These are phyloP conservation scores for Psilocybe sp. DNA, from an alignment of 768 basidiomycete genomes.

Conservation along the genomic window DNA sequence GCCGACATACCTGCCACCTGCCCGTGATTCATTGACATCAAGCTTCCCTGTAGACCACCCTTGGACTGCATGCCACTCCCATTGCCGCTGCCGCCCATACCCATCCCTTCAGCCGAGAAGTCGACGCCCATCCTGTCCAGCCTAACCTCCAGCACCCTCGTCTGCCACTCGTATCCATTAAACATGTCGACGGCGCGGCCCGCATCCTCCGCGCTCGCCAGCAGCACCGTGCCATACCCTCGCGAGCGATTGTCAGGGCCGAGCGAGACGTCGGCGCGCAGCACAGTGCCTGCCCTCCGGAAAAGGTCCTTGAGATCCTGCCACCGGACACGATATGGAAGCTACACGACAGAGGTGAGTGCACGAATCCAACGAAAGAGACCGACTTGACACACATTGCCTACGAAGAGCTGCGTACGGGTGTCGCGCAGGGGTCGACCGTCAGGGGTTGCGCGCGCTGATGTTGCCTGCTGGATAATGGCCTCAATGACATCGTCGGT, in stretches of 20 bases:
- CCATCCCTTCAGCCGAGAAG: too few relatives aligned
- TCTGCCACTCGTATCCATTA: slow-evolving; percentile 97
- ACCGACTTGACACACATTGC: slow-evolving; percentile 85
- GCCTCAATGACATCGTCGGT: slow-evolving; percentile 89
- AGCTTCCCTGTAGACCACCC: too few relatives aligned
- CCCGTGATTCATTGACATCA: too few relatives aligned
- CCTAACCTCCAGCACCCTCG: slow-evolving; percentile 85
- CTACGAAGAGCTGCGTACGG: slow-evolving; percentile 92
- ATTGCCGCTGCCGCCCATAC: too few relatives aligned
- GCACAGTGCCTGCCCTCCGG: slow-evolving; percentile 87
- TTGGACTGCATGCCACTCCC: too few relatives aligned
- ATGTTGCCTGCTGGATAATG: slow-evolving; percentile 88
- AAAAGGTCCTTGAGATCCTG: slow-evolving; percentile 99
- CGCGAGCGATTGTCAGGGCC: slow-evolving; percentile 89
- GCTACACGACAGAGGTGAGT: slow-evolving; percentile 39
- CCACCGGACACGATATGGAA: slow-evolving; percentile 97
- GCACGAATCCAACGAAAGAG: too few relatives aligned
- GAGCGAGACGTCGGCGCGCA: slow-evolving; percentile 74
- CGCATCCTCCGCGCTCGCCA: slow-evolving; percentile 93
- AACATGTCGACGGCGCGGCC: slow-evolving; percentile 93
- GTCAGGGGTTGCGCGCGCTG: slow-evolving; percentile 52
- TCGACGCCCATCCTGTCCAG: slow-evolving; percentile 62
- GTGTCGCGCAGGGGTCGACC: slow-evolving; percentile 72
- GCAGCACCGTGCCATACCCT: slow-evolving; percentile 92
- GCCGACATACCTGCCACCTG: too few relatives aligned